Base-by-base conservation (phyloP, 306 rosid species). In the Chamaecrista fasciculata region DNA sequence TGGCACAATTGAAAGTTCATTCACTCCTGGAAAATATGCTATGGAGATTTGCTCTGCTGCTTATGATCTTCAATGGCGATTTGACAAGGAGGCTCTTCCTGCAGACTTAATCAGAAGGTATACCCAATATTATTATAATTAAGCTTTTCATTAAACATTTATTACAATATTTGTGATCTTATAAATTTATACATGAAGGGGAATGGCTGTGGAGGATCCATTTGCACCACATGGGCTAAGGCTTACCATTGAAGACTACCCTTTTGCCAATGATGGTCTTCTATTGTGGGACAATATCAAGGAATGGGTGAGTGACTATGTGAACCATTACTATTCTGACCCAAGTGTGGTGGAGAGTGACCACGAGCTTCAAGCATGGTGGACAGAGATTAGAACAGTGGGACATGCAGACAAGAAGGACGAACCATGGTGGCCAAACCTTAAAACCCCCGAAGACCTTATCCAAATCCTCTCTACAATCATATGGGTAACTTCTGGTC, bases 361-460 rank as follows among this genome's bases (percentile, higher is more conserved):
- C 15, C 19, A 58, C 33, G 97, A 91, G 78, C 90, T 91, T n/a
- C 97, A 91, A 56, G 83, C 90, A 62, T 91, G 97, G 95, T 88
- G 97, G 97, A 86, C 78, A 34, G 95, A 90, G 47, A 84, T 90
- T 36, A 50, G 85, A 75, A 84, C 82, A 4, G 67, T 62, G 6
- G 97, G 97, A 1, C 92, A 88, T 15, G 90, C 71, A 0, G 92
- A 91, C 72, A 91, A 91, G 64, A 88, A 91, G 31, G 95, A 91
- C 15, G 92, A 88, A 69, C 89, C 92, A 14, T 82, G 97, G 95
- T 91, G 97, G 97, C 95, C 95, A 3, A 26, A 31, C 14, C 80
- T 87, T 2, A 71, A 75, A 44, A 90, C 88, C 8, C 73, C 81
- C 0, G 9, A 85, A 73, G 88, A 90, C 69, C 88, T 87, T 7